A percentile compares a stretch with the other conserved stretches of the same genome.
Conservation (phyloP, 495 filamentous ascomycete species). For the Xylaria curta region DNA sequence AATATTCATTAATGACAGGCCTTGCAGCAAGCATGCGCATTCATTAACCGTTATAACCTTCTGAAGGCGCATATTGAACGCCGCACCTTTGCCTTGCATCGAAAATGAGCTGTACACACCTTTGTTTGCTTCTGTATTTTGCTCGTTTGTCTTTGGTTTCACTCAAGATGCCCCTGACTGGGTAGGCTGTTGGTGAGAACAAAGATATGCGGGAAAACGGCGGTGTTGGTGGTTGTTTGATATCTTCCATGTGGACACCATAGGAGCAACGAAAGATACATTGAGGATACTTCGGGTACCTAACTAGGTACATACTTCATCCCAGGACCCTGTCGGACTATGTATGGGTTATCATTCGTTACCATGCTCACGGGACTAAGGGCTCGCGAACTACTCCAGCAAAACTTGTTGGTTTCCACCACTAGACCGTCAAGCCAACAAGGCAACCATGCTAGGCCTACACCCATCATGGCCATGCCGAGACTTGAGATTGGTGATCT, state of each 20-base stretch:
- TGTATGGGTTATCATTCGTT: conserved; percentile 5
- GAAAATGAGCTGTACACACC: background rate
- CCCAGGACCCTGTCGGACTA: conserved; percentile 4
- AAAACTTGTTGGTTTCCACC: background rate
- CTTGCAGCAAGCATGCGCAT: conserved; percentile 11
- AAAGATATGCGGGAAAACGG: background rate
- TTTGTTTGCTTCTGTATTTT: background rate
- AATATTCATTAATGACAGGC: background rate
- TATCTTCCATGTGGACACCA: background rate
- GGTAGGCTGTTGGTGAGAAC: background rate
- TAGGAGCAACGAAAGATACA: conserved; percentile 10
- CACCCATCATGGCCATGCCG: conserved; percentile 5
- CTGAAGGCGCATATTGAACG: background rate
- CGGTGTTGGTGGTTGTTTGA: background rate
- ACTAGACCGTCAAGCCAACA: background rate
- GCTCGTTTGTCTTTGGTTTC: background rate
- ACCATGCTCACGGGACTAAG: conserved; percentile 11
- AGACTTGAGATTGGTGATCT: background rate
- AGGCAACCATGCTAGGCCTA: conserved; percentile 11
- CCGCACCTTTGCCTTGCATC: background rate
- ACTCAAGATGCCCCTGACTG: background rate
- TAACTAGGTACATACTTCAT: background rate
- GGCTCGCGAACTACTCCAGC: conserved; percentile 12
- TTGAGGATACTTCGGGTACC: conserved; percentile 18
- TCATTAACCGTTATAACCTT: background rate